phyloP scores from a whole-genome alignment of 805 yeast genomes.

The Candida nanaspora region DNA sequence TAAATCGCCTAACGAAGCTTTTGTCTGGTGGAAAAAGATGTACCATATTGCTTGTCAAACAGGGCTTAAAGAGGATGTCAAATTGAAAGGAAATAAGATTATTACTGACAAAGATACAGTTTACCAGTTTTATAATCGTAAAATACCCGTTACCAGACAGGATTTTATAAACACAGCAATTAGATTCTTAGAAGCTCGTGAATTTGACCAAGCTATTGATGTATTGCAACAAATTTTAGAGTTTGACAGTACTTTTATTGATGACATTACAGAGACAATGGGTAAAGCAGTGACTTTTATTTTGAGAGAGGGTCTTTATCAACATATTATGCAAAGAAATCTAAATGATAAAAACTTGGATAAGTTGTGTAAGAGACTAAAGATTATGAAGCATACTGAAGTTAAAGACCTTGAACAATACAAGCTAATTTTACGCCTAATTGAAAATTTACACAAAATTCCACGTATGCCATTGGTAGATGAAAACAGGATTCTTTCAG shows the following conservation, averaged over 20 bases:
- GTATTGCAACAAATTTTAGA: neutral
- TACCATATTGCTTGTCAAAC: conserved; percentile 14
- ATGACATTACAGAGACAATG: conserved; percentile 3
- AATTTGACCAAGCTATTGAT: conserved; percentile 12
- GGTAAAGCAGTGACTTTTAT: neutral
- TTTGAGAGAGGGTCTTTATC: conserved; percentile 1
- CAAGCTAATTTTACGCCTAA: neutral
- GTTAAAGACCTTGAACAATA: neutral
- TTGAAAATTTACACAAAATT: conserved; percentile 4
- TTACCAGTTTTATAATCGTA: conserved; percentile 21
- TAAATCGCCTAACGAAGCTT: conserved; percentile 20
- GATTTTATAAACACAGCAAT: conserved; percentile 18
- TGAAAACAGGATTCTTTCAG: neutral
- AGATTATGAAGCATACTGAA: neutral
- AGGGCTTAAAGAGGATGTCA: conserved; percentile 10
- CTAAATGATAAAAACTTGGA: neutral
- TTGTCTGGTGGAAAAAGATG: conserved; percentile 26
- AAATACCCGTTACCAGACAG: conserved; percentile 19
- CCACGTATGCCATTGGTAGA: neutral
- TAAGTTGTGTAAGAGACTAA: neutral
- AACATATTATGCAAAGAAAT: neutral
- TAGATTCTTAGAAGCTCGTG: conserved; percentile 12
- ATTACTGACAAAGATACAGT: conserved; percentile 14
- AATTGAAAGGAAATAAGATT: neutral
- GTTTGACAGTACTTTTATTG: conserved; percentile 8